A percentile compares a stretch with the other conserved stretches of the same genome.
These are phyloP conservation scores for Boletus fagicola DNA, from an alignment of 768 basidiomycete genomes.

Conservation along the genomic window DNA sequence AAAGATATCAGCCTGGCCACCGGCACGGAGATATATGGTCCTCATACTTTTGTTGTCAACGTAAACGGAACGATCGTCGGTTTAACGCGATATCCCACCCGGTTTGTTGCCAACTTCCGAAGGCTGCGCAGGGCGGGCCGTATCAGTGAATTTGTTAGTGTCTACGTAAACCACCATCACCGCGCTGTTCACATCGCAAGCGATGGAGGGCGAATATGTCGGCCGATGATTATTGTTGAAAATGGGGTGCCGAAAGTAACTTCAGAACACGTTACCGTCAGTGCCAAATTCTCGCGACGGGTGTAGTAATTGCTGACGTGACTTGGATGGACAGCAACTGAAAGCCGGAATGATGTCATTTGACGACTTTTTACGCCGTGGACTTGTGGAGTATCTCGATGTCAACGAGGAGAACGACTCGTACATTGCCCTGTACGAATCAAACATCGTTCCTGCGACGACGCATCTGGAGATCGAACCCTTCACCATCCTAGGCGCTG, in stretches of 20 bases:
- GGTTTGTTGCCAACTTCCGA: conserved; percentile 89
- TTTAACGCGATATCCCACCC: conserved; percentile 77
- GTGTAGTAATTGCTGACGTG: conserved; percentile 4
- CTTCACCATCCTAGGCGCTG: conserved; percentile 95
- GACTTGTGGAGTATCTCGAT: conserved; percentile 96
- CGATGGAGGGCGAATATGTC: conserved; percentile 96
- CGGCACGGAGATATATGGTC: conserved; percentile 94
- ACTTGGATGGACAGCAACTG: conserved; percentile 52
- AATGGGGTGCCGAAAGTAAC: conserved; percentile 72
- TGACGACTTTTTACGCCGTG: conserved; percentile 89
- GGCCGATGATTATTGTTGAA: conserved; percentile 96
- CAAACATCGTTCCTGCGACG: conserved; percentile 74
- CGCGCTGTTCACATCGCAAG: conserved; percentile 92
- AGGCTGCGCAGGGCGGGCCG: conserved; percentile 88
- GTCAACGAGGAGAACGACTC: conserved; percentile 99
- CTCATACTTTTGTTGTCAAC: conserved; percentile 90
- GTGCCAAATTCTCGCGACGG: background rate
- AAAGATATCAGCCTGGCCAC: conserved; percentile 88
- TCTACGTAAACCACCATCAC: conserved; percentile 96
- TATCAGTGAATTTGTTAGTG: conserved; percentile 93
- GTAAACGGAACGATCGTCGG: conserved; percentile 97
- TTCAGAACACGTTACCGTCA: conserved; percentile 74
- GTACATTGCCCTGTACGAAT: conserved; percentile 91
- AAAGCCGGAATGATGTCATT: conserved; percentile 79
- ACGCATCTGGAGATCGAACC: conserved; percentile 99